Percentiles rank a stretch among this genome's conserved stretches.
phyloP scores from a whole-genome alignment of 495 filamentous ascomycete genomes.

The Saxophila tyrrhenica region DNA sequence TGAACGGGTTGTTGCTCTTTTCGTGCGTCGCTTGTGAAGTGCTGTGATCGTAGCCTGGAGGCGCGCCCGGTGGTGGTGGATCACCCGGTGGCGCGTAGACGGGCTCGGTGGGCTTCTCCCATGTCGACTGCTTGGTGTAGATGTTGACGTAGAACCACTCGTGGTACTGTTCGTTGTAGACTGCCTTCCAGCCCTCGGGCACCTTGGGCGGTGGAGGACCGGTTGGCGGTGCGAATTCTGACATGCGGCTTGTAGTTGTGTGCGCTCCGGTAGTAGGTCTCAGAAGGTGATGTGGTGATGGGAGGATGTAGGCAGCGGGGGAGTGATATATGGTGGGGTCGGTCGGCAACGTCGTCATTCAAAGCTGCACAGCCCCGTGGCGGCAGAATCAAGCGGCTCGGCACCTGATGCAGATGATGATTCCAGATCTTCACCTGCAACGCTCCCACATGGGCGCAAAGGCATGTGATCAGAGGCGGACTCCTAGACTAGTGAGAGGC shows the following conservation, averaged over 20 bases:
- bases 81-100: conserved; percentile 37
- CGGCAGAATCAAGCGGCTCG: neutral
- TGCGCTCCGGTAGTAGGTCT: neutral
- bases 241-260: conserved; percentile 31
- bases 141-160: conserved; percentile 77
- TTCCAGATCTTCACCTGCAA: no score
- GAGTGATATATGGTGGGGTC: neutral
- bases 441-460: no score
- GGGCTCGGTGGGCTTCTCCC: conserved; percentile 62
- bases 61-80: conserved; percentile 32
- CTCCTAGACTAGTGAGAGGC: no score
- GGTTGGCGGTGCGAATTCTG: conserved; percentile 54
- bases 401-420: no score
- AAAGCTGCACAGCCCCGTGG: neutral
- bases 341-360: neutral
- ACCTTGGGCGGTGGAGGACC: conserved; percentile 81
- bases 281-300: no score
- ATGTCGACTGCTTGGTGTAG: conserved; percentile 75
- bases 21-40: conserved; percentile 34
- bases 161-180: conserved; percentile 51
- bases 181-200: conserved; percentile 78
- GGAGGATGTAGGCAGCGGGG: neutral
- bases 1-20: conserved; percentile 53
- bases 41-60: conserved; percentile 50
- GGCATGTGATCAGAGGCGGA: no score